A percentile compares a stretch with the other conserved stretches of the same genome.
phyloP scores from a whole-genome alignment of 2,329 filamentous ascomycete genomes.

The Metarhizium album region DNA sequence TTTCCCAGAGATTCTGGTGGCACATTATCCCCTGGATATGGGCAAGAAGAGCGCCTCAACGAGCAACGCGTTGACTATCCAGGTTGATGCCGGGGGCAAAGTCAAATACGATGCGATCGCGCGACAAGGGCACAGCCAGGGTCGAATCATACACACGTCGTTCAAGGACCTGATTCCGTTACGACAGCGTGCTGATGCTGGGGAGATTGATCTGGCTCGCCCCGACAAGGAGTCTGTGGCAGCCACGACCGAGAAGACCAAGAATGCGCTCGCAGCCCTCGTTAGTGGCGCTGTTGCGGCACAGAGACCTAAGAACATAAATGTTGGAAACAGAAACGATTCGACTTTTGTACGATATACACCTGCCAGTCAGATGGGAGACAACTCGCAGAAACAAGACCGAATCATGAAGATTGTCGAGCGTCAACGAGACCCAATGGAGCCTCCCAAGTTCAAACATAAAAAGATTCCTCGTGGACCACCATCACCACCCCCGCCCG shows the following conservation, averaged over 20 bases:
- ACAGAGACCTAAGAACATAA: constrained; percentile 93
- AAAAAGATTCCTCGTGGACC: constrained; percentile 95
- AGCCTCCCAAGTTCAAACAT: constrained; percentile 96
- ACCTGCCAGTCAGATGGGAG: constrained; percentile 93
- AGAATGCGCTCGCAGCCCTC: constrained; percentile 70
- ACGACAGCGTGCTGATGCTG: constrained; percentile 82
- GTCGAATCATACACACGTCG: constrained; percentile 79
- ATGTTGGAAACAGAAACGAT: constrained; percentile 67
- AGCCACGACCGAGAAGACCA: constrained; percentile 78
- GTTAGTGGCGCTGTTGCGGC: constrained; percentile 79
- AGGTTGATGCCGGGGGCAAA: constrained; percentile 84
- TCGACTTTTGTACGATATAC: constrained; percentile 94
- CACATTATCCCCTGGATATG: constrained; percentile 95
- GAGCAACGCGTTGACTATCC: constrained; percentile 83
- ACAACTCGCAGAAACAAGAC: constrained; percentile 74
- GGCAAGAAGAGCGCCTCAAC: constrained; percentile 63
- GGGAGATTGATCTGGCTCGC: constrained; percentile 77
- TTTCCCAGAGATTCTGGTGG: constrained; percentile 86
- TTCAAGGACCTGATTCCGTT: constrained; percentile 97
- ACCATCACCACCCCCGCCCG: constrained; percentile 81
- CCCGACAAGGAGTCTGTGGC: constrained; percentile 78
- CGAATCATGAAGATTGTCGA: constrained; percentile 98
- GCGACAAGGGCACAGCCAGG: constrained; percentile 73
- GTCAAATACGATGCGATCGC: constrained; percentile 96
- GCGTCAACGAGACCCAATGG: constrained; percentile 86